Base-by-base conservation (phyloP, 345 rosid genomes). In the Eucalyptus albens region DNA sequence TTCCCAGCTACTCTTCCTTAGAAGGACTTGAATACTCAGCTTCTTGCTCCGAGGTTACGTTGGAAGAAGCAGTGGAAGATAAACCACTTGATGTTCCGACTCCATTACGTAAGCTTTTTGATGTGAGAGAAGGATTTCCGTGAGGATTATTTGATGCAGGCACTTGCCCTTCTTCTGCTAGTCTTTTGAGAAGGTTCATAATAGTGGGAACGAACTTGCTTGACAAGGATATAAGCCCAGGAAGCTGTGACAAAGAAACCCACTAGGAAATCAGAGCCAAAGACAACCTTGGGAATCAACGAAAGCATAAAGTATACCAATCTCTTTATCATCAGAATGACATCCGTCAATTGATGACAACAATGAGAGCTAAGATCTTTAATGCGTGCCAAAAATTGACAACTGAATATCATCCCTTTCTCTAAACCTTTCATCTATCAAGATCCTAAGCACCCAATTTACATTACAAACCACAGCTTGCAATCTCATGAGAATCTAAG, bases 181-280 rank as follows among this genome's bases (percentile, higher is more conserved):
- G 95, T 90, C 94, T 97, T 90, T 89, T 96, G 24, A 98, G 92
- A 92, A 98, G 96, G 93, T 97, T 98, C 99, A 96, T 95, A 31
- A 98, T 89, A 19, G 99, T 98, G 31, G 99, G 99, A 90, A 98
- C 90, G 89, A 98, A 93, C 92, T 96, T 98, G 65, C 97, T 88
- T 5, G 97, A 96, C 91, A 98, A 90, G n/a, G 99, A 94, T 89
- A 98, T 90, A 87, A 97, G 92, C 90, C 99, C 99, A 7, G 99
- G 96, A 88, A 98, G 95, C 99, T 98, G 96, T 86, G 92, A 88
- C 88, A 69, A 45, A 67, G 87, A 85, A n/a, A 69, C 87, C 91
- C 85, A 86, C 26, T 77, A 40, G 47, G 47, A 40, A 29, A 40
- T 77, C 5, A 77, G 85, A 77, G 47, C 47, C 47, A 40, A 77